phyloP scores from a whole-genome alignment of 1,284 basidiomycete species.

The Puccinia coronata region DNA sequence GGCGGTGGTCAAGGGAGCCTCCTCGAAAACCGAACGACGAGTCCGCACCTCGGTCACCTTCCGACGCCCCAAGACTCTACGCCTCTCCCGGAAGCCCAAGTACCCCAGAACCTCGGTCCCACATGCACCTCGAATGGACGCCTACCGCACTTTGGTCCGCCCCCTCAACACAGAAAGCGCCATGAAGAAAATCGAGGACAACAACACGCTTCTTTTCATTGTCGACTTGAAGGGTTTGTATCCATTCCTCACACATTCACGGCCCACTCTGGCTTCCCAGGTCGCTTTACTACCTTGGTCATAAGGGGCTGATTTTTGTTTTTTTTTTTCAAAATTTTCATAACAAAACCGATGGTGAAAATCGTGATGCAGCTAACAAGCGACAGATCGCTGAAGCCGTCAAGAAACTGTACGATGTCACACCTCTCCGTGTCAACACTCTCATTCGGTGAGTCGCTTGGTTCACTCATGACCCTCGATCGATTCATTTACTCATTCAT shows the following conservation, averaged over 20 bases:
- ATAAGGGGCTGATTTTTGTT: no score
- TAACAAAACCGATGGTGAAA: no score
- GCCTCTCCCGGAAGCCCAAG: slow-evolving; percentile 77
- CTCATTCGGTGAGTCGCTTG: slow-evolving; percentile 76
- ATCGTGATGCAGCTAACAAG: slow-evolving; percentile 97
- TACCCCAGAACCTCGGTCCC: slow-evolving; percentile 93
- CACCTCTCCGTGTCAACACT: slow-evolving; percentile 95
- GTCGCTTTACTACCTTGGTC: no score
- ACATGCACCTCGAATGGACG: slow-evolving; percentile 95
- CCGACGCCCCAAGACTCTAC: slow-evolving; percentile 79
- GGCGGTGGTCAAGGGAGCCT: slow-evolving; percentile 41
- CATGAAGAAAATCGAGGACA: slow-evolving; percentile 97
- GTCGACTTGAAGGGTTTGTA: slow-evolving; percentile 72
- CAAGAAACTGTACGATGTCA: slow-evolving; percentile 97
- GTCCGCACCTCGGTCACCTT: slow-evolving; percentile 56
- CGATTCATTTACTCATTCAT: background rate
- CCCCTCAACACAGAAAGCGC: slow-evolving; percentile 66
- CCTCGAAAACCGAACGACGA: slow-evolving; percentile 32
- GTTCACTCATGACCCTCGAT: background rate
- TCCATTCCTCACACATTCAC: background rate
- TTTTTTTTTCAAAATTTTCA: no score
- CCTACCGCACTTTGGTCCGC: slow-evolving; percentile 88
- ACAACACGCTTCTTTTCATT: slow-evolving; percentile 98
- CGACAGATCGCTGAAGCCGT: slow-evolving; percentile 98
- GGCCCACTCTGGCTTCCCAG: no score